phyloP scores from a whole-genome alignment of 805 yeast genomes.

The Hanseniaspora meyeri region DNA sequence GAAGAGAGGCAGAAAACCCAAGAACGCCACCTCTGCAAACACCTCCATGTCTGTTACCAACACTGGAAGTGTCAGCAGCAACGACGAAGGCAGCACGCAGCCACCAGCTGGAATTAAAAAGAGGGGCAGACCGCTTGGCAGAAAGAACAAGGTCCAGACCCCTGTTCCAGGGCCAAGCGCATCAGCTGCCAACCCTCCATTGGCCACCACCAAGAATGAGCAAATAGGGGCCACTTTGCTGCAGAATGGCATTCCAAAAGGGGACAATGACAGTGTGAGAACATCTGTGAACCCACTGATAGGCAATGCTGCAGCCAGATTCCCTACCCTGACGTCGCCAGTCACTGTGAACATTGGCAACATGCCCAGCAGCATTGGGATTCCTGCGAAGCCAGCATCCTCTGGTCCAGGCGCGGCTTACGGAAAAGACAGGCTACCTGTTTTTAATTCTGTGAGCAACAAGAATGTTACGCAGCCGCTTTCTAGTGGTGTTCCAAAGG shows the following conservation, averaged over 20 bases:
- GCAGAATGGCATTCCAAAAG: background rate
- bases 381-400: background rate
- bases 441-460: slow-evolving; percentile 1
- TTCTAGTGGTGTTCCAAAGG: background rate
- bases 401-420: background rate
- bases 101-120: background rate
- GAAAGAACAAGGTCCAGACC: slow-evolving; percentile 5
- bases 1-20: slow-evolving; percentile 13
- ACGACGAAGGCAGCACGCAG: background rate
- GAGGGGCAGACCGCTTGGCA: slow-evolving; percentile 12
- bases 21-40: background rate
- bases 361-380: background rate
- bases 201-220: background rate
- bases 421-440: background rate
- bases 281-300: background rate
- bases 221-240: background rate
- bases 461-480: background rate
- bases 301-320: background rate
- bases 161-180: background rate
- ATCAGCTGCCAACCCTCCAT: background rate
- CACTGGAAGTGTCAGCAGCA: background rate
- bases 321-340: background rate
- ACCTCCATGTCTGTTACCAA: background rate
- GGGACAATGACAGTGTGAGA: background rate
- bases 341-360: background rate